Base-by-base conservation (phyloP, 2,329 filamentous ascomycete species). In the Talaromyces albobiverticillius region DNA sequence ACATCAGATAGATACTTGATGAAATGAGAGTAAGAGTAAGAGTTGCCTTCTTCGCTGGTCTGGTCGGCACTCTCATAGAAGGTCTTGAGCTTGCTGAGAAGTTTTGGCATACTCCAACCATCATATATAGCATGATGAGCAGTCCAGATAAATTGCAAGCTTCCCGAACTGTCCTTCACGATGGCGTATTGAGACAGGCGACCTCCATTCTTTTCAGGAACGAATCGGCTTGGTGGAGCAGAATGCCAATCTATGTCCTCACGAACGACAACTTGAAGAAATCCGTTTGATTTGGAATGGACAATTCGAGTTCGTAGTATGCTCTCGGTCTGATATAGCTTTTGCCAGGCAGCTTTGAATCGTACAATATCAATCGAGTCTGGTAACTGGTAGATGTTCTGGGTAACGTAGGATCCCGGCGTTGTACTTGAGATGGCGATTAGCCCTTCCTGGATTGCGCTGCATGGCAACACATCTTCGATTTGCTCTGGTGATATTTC, bases 81-180 rank as follows among this genome's bases (percentile, higher is more conserved):
- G 7, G n/a, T n/a, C 25, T 56, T 49, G 9, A 63, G 46, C 11
- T 55, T 54, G 10, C 55, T 40, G 13, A 64, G 46, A 25, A 66
- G 52, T 36, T 56, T 55, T 10, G 62, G 58, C 34, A 64, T 59
- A 41, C 56, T 61, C 63, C 63, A 67, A 3, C 71, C 74, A 57
- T 77, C 75, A 54, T 76, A 77, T 1, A 76, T 60, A 11, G 71
- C 70, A 53, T 76, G 74, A 57, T 77, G 74, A 56, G 70, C 66
- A 1, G 72, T 74, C 56, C 71, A 71, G 13, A 73, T 63, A 18
- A 76, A 67, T 40, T 68, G 62, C 14, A 53, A 36, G 3, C 4
- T 34, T 14, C 51, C 40, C n/a, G 45, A 25, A 13, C n/a, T 20
- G 7, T 43, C 36, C 23, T 46, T 40, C 11, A 46, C 36, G 16